A percentile compares a stretch with the other conserved stretches of the same genome.
Conservation (phyloP, 1,284 basidiomycete genomes). For the Macrocystidia cucumis region DNA sequence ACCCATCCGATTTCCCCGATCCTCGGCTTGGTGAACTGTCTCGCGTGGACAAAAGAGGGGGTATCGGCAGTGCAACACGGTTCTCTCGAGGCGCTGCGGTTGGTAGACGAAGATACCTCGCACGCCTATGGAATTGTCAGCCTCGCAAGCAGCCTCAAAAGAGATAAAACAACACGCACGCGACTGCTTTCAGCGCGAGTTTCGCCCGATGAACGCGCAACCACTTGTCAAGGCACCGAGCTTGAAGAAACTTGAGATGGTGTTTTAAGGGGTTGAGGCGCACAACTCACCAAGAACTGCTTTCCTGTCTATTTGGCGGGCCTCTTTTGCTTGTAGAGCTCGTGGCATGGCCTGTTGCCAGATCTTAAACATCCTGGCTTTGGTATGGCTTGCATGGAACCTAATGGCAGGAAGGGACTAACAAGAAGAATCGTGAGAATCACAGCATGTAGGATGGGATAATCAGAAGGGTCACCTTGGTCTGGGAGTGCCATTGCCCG, state of each 20-base stretch:
- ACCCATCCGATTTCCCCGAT: constrained; percentile 6
- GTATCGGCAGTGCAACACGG: constrained; percentile 10
- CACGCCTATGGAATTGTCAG: constrained; percentile 22
- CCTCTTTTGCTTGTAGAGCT: constrained; percentile 54
- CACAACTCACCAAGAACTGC: constrained; percentile 48
- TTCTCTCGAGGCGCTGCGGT: constrained; percentile 27
- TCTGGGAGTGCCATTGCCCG: constrained; percentile 64
- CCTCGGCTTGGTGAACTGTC: constrained; percentile 1
- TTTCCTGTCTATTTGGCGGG: constrained; percentile 51
- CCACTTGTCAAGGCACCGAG: constrained; percentile 56
- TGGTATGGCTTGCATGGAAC: constrained; percentile 56
- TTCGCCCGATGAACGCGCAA: constrained; percentile 56
- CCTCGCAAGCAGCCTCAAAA: not conserved
- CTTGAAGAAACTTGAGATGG: constrained; percentile 26
- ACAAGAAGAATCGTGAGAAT: constrained; percentile 9
- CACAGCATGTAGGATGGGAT: constrained; percentile 1
- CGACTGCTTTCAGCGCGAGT: constrained; percentile 69
- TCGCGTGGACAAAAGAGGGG: constrained; percentile 2
- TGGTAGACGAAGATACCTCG: constrained; percentile 64
- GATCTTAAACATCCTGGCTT: constrained; percentile 49
- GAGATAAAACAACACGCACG: constrained; percentile 40
- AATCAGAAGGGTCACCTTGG: constrained; percentile 47
- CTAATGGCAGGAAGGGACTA: constrained; percentile 71
- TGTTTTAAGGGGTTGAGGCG: constrained; percentile 3
- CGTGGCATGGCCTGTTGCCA: constrained; percentile 68